Conservation (phyloP, 1,139 yeast genomes). For the Pichia sp. region DNA sequence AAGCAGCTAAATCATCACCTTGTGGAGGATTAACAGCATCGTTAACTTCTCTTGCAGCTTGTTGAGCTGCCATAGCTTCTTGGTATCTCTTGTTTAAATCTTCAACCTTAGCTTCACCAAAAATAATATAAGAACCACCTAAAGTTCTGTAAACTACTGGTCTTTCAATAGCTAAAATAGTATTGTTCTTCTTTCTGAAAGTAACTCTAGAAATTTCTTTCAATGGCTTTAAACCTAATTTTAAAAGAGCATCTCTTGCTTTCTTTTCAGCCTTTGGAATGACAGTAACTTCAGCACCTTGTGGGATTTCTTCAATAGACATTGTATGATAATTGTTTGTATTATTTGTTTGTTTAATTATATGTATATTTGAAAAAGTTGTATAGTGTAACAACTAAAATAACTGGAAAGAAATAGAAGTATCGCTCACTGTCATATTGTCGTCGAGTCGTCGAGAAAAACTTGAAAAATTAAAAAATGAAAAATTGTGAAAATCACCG, state of each 20-base stretch:
- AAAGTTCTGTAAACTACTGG: constrained; percentile 95
- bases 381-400: no score
- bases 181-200: constrained; percentile 90
- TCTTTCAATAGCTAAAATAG: constrained; percentile 83
- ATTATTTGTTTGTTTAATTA: not conserved
- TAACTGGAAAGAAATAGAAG: no score
- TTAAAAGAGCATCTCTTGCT: constrained; percentile 87
- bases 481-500: no score
- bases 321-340: constrained; percentile 5
- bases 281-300: constrained; percentile 81
- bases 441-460: no score
- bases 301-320: constrained; percentile 49
- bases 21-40: constrained; percentile 30
- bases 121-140: constrained; percentile 93
- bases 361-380: no score
- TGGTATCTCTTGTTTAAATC: constrained; percentile 78
- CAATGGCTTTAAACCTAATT: constrained; percentile 85
- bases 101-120: constrained; percentile 97
- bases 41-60: constrained; percentile 44
- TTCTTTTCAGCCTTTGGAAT: constrained; percentile 90
- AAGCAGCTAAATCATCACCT: constrained; percentile 55
- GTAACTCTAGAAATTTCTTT: constrained; percentile 95
- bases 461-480: no score
- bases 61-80: constrained; percentile 68
- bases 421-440: no score